phyloP scores from a whole-genome alignment of 2,329 filamentous ascomycete species.

The Xenosphaeropsis pyriputrescens region DNA sequence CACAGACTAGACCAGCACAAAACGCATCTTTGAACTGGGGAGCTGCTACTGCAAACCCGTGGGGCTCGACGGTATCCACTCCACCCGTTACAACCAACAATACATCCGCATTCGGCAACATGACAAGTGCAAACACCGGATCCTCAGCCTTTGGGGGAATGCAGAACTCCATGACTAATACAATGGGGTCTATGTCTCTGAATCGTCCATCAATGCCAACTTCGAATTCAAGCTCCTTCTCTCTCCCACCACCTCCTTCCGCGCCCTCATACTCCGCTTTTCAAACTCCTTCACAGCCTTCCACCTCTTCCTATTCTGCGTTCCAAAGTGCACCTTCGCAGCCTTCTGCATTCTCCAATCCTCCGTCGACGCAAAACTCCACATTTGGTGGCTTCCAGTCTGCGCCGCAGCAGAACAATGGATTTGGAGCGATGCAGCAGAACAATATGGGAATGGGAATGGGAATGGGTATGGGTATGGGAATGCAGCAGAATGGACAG shows the following conservation, averaged over 20 bases:
- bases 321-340: conserved; percentile 10
- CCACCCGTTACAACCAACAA: conserved; percentile 8
- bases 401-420: conserved; percentile 12
- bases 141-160: conserved; percentile 22
- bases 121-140: conserved; percentile 5
- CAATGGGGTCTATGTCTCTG: conserved; percentile 22
- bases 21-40: conserved; percentile 32
- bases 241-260: conserved; percentile 38
- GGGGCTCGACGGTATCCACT: conserved; percentile 27
- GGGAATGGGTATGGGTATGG: no score
- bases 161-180: conserved; percentile 28
- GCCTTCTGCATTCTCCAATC: conserved; percentile 6
- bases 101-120: conserved; percentile 14
- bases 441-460: conserved; percentile 1
- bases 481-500: conserved; percentile 2
- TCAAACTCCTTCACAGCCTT: conserved; percentile 8
- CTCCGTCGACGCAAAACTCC: conserved; percentile 4
- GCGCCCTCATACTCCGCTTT: conserved; percentile 1
- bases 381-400: conserved; percentile 4
- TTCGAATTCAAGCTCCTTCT: conserved; percentile 28
- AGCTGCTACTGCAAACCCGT: conserved; percentile 29
- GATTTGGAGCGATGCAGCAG: conserved; percentile 4
- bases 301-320: conserved; percentile 6
- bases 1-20: conserved; percentile 10
- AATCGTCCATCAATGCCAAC: conserved; percentile 24